These are phyloP conservation scores for Mrakia hoshinonis DNA, from an alignment of 768 basidiomycete genomes.

Conservation along the genomic window DNA sequence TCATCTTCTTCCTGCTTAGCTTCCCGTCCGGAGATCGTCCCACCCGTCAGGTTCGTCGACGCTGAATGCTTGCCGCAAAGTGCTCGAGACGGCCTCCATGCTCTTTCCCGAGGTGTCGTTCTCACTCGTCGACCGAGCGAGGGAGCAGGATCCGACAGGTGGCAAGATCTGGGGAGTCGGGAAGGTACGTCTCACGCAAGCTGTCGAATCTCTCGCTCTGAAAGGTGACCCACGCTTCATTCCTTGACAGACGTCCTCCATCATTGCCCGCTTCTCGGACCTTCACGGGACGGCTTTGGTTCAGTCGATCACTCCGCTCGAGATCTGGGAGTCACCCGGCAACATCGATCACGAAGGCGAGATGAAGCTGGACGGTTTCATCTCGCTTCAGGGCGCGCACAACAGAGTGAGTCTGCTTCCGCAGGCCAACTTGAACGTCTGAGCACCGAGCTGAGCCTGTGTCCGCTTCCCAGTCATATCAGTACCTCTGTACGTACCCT, in stretches of 20 bases:
- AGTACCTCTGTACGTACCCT: slow-evolving; percentile 64
- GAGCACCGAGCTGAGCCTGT: neutral
- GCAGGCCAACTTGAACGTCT: neutral
- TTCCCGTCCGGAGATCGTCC: slow-evolving; percentile 68
- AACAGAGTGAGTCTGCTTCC: slow-evolving; percentile 52
- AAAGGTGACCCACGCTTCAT: neutral
- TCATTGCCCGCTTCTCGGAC: slow-evolving; percentile 59
- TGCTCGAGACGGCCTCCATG: slow-evolving; percentile 64
- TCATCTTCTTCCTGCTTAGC: slow-evolving; percentile 44
- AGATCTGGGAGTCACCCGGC: neutral
- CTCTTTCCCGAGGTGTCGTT: slow-evolving; percentile 65
- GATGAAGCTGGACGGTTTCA: slow-evolving; percentile 66
- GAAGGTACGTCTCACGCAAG: neutral
- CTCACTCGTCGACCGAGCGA: slow-evolving; percentile 53
- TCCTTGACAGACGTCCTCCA: slow-evolving; percentile 53
- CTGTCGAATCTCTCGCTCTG: neutral
- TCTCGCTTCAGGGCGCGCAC: slow-evolving; percentile 64
- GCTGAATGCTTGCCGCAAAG: slow-evolving; percentile 58
- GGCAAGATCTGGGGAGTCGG: slow-evolving; percentile 19
- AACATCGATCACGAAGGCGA: slow-evolving; percentile 41
- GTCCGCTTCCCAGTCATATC: slow-evolving; percentile 53
- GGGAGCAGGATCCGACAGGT: slow-evolving; percentile 23
- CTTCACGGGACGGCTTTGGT: slow-evolving; percentile 64
- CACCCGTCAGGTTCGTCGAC: slow-evolving; percentile 56
- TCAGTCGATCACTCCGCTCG: slow-evolving; percentile 46